Percentiles rank a stretch among this genome's conserved stretches.
phyloP scores from a whole-genome alignment of 768 basidiomycete genomes.

The Auricularia sp. region DNA sequence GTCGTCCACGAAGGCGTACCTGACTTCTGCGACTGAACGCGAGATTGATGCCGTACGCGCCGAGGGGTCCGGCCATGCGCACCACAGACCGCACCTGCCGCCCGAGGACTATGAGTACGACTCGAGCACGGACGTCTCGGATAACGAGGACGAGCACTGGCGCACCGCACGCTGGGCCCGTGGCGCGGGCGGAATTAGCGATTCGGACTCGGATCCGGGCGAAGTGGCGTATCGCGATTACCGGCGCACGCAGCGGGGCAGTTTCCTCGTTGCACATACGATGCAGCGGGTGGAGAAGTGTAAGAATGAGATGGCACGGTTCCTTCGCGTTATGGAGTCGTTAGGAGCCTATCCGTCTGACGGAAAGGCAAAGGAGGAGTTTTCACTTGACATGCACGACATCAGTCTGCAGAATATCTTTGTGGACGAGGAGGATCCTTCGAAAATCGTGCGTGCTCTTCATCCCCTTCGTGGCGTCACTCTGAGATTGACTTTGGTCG shows the following conservation, averaged over 20 bases:
- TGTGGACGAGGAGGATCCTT: slow-evolving; percentile 57
- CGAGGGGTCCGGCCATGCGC: slow-evolving; percentile 69
- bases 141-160: slow-evolving; percentile 24
- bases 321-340: slow-evolving; percentile 57
- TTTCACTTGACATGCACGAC: slow-evolving; percentile 78
- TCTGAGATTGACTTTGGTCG: slow-evolving; percentile 1
- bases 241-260: slow-evolving; percentile 66
- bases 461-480: not conserved
- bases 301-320: slow-evolving; percentile 59
- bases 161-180: slow-evolving; percentile 2
- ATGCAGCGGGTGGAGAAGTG: slow-evolving; percentile 52
- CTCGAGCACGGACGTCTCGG: slow-evolving; percentile 6
- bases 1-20: slow-evolving; percentile 47
- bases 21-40: slow-evolving; percentile 55
- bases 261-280: slow-evolving; percentile 67
- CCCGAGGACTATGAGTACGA: slow-evolving; percentile 40
- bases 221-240: slow-evolving; percentile 68
- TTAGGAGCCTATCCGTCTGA: slow-evolving; percentile 23
- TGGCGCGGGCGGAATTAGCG: not conserved
- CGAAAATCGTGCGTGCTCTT: slow-evolving; percentile 52
- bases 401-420: slow-evolving; percentile 78
- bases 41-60: slow-evolving; percentile 63
- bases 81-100: slow-evolving; percentile 70
- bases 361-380: slow-evolving; percentile 35
- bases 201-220: slow-evolving; percentile 9